These are phyloP conservation scores for Kwoniella sp. DNA, from an alignment of 768 basidiomycete genomes.

Conservation along the genomic window DNA sequence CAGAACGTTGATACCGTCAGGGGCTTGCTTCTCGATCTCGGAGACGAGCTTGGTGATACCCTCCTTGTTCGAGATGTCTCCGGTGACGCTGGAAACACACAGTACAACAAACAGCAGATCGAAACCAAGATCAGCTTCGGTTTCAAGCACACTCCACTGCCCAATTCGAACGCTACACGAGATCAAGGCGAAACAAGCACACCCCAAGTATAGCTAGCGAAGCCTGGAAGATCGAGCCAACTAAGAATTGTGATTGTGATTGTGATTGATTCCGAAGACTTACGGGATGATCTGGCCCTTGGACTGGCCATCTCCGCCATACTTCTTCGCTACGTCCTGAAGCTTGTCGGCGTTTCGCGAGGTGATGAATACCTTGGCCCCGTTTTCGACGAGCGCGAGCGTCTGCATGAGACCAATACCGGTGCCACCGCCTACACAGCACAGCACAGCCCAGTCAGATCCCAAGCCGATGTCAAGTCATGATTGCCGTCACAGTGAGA, in stretches of 20 bases:
- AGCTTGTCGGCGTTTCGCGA: slow-evolving; percentile 41
- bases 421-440: slow-evolving; percentile 23
- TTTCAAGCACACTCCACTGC: too few species aligned
- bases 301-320: slow-evolving; percentile 35
- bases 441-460: neutral
- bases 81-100: slow-evolving; percentile 20
- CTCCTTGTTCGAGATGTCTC: slow-evolving; percentile 38
- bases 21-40: slow-evolving; percentile 33
- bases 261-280: slow-evolving; percentile 7
- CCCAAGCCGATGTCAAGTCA: neutral
- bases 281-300: slow-evolving; percentile 42
- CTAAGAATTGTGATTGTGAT: too few species aligned
- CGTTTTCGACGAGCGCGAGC: slow-evolving; percentile 41
- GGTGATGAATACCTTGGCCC: slow-evolving; percentile 42
- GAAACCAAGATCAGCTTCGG: too few species aligned
- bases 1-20: slow-evolving; percentile 44
- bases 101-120: neutral
- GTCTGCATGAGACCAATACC: slow-evolving; percentile 50
- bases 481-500: neutral
- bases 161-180: too few species aligned
- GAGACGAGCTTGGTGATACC: slow-evolving; percentile 30
- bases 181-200: too few species aligned
- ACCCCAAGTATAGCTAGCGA: too few species aligned
- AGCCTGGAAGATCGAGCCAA: too few species aligned
- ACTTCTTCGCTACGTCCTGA: slow-evolving; percentile 42